Evolutionary conservation across 768 basidiomycete species (phyloP).

Genomic region (Infundibulicybe gibba): DNA sequence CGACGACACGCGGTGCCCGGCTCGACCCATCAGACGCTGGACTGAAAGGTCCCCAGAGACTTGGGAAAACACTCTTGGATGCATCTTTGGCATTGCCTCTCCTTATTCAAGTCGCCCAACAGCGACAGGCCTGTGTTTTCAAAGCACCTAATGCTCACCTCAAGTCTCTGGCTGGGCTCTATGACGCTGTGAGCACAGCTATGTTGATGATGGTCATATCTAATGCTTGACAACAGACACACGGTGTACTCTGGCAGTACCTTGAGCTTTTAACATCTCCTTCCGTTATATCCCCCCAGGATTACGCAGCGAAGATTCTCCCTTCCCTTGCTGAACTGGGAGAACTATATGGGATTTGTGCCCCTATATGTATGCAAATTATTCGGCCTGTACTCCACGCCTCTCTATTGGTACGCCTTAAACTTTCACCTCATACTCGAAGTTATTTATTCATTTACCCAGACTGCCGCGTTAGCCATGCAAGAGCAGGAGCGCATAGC

Average conservation of each 20-base stretch:
- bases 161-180: slow-evolving; percentile 83
- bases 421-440: slow-evolving; percentile 3
- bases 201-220: slow-evolving; percentile 7
- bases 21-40: slow-evolving; percentile 62
- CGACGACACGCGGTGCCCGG: slow-evolving; percentile 68
- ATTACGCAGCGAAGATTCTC: slow-evolving; percentile 71
- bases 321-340: slow-evolving; percentile 76
- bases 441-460: slow-evolving; percentile 6
- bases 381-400: slow-evolving; percentile 77
- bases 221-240: slow-evolving; percentile 51
- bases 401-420: slow-evolving; percentile 51
- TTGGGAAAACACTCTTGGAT: slow-evolving; percentile 64
- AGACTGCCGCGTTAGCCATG: slow-evolving; percentile 61
- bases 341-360: slow-evolving; percentile 73
- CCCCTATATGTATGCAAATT: slow-evolving; percentile 92
- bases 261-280: slow-evolving; percentile 82
- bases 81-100: slow-evolving; percentile 81
- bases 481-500: slow-evolving; percentile 68
- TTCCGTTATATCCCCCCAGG: slow-evolving; percentile 58
- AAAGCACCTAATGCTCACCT: slow-evolving; percentile 71
- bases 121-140: slow-evolving; percentile 82
- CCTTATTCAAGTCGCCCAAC: slow-evolving; percentile 88
- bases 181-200: slow-evolving; percentile 70
- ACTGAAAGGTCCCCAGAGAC: slow-evolving; percentile 62
- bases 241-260: slow-evolving; percentile 91